These are phyloP conservation scores for Pugionium dolabratum DNA, from an alignment of 345 rosid genomes.

Conservation along the genomic window DNA sequence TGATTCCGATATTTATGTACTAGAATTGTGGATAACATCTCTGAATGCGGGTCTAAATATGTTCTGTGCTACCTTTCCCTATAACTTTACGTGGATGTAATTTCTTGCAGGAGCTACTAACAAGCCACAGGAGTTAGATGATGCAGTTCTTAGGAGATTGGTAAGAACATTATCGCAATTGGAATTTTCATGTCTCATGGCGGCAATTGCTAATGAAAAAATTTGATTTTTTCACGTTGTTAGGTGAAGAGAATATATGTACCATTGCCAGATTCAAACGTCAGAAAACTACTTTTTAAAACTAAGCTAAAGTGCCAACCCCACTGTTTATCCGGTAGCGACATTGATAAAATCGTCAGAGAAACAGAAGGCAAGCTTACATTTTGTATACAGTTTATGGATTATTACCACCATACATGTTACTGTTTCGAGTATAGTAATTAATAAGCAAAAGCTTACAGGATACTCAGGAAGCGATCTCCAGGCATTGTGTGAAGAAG, in stretches of 20 bases:
- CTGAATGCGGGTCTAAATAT: neutral
- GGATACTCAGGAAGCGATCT: conserved; percentile 99
- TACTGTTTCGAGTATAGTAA: neutral
- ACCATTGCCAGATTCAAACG: conserved; percentile 78
- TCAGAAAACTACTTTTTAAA: conserved; percentile 71
- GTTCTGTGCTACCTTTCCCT: neutral
- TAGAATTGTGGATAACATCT: neutral
- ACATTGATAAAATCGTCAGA: conserved; percentile 74
- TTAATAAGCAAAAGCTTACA: conserved; percentile 30
- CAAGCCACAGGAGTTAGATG: conserved; percentile 97
- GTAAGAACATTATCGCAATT: conserved; percentile 45
- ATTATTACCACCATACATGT: neutral
- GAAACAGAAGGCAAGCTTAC: conserved; percentile 74
- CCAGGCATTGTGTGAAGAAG: conserved; percentile 98
- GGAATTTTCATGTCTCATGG: conserved; percentile 3
- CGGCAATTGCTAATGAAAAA: neutral
- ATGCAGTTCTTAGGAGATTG: conserved; percentile 94
- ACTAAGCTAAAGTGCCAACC: conserved; percentile 75
- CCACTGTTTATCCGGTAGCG: conserved; percentile 73
- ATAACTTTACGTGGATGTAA: conserved; percentile 1
- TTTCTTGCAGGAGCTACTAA: conserved; percentile 84
- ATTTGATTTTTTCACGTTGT: neutral
- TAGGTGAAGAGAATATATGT: conserved; percentile 95
- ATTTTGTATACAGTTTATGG: neutral
- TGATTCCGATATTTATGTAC: neutral